Evolutionary conservation across 2,329 filamentous ascomycete genomes (phyloP).

Genomic region (Alternaria ventricosa): DNA sequence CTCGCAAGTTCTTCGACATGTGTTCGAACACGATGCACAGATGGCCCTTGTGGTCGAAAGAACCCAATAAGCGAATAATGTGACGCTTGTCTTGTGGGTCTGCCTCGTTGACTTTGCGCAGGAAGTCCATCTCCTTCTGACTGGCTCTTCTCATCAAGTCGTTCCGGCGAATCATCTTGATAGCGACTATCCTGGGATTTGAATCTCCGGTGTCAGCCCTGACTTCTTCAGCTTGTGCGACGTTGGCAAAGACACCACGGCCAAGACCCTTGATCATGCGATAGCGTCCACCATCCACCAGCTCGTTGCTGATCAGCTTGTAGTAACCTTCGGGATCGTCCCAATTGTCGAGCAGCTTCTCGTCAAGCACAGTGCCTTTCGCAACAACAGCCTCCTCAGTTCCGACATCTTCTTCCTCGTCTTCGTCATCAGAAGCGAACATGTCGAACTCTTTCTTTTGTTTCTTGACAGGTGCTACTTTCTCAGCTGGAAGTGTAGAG

Average conservation of each 20-base stretch:
- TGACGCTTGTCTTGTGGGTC: constrained; percentile 92
- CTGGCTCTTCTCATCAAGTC: constrained; percentile 92
- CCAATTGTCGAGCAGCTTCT: constrained; percentile 87
- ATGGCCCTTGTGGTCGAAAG: constrained; percentile 94
- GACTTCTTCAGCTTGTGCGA: constrained; percentile 73
- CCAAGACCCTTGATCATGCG: constrained; percentile 87
- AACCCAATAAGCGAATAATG: constrained; percentile 83
- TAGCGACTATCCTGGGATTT: constrained; percentile 72
- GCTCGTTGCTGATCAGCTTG: constrained; percentile 89
- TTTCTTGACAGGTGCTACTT: constrained; percentile 44
- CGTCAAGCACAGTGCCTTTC: constrained; percentile 57
- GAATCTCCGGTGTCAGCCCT: constrained; percentile 48
- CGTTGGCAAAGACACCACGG: constrained; percentile 94
- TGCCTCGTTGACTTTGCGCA: constrained; percentile 83
- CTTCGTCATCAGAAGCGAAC: constrained; percentile 74
- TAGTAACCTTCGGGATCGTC: constrained; percentile 97
- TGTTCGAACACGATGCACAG: constrained; percentile 98
- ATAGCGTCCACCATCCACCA: constrained; percentile 85
- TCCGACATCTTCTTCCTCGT: constrained; percentile 68
- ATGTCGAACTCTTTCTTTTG: constrained; percentile 65
- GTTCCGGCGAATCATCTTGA: constrained; percentile 98
- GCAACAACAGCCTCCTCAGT: constrained; percentile 53
- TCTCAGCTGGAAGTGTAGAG: constrained; percentile 56
- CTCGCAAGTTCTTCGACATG: constrained; percentile 80
- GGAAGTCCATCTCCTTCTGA: constrained; percentile 90